Conservation (phyloP, 2,329 filamentous ascomycete species). For the Aspergillus glaucus region DNA sequence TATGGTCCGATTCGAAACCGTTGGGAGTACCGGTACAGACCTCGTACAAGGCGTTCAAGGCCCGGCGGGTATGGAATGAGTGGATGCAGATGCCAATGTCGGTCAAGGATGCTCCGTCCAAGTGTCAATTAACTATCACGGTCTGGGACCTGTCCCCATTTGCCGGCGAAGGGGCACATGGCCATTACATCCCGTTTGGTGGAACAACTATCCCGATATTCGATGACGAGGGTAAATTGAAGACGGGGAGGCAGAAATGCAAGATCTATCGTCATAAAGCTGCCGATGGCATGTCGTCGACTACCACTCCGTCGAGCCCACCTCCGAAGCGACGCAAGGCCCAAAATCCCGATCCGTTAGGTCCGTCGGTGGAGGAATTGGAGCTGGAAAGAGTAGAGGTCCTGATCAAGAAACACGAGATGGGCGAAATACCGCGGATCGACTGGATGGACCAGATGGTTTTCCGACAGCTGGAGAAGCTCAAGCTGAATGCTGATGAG, state of each 20-base stretch:
- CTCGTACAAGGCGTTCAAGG: conserved; percentile 83
- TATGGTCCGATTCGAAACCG: conserved; percentile 95
- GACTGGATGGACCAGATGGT: conserved; percentile 96
- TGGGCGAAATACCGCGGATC: conserved; percentile 87
- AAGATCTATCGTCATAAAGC: conserved; percentile 71
- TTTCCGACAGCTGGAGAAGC: conserved; percentile 81
- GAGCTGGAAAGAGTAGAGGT: conserved; percentile 86
- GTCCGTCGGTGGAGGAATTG: conserved; percentile 62
- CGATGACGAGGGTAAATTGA: conserved; percentile 81
- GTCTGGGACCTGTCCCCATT: conserved; percentile 89
- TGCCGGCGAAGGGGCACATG: conserved; percentile 61
- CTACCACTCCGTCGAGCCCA: conserved; percentile 67
- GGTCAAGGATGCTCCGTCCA: conserved; percentile 73
- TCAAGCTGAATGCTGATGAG: conserved; percentile 58
- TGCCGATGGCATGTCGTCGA: conserved; percentile 77
- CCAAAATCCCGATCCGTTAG: conserved; percentile 40
- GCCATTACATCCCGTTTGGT: conserved; percentile 83
- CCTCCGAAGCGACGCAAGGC: conserved; percentile 50
- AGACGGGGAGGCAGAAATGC: conserved; percentile 90
- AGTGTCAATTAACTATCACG: conserved; percentile 82
- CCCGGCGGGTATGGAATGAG: conserved; percentile 74
- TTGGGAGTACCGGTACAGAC: conserved; percentile 89
- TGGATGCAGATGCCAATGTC: conserved; percentile 85
- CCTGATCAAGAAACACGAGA: conserved; percentile 94
- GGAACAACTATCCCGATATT: conserved; percentile 91